Evolutionary conservation across 768 basidiomycete species (phyloP), one percentile per base, ranked within the genome.

Genomic region (Suillus americanus): DNA sequence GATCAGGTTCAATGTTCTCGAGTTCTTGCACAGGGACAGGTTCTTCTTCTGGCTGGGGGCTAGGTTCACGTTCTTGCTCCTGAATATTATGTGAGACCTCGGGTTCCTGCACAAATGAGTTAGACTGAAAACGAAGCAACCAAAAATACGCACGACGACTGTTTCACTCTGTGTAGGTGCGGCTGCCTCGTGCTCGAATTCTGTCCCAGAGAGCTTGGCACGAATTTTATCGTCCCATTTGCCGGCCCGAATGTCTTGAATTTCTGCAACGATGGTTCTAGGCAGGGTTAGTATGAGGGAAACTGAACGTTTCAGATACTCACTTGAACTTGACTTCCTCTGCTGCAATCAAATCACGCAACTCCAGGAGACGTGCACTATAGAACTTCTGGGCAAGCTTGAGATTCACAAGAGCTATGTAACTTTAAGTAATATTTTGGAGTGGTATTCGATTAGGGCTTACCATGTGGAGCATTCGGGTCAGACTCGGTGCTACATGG

Each of bases 291-390:
- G n/a, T 20, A 56, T 40, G 53, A 33, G 62, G n/a, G 30, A 25
- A 41, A 35, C 28, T n/a, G 10, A 8, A 60, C 35, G 18, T 25
- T 20, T 40, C 16, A 28, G 2, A 8, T 48, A 66, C 83, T 33
- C 71, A 90, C 92, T 86, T 92, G 85, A 95, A 97, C 64, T 84
- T 86, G 35, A 77, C 74, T 77, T 97, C 95, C 72, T 95, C 90
- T 1, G 78, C 82, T 38, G 82, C 70, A 46, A 97, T 93, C 51
- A 89, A 81, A n/a, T 80, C 81, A 63, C 86, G 85, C 4, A 97
- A 79, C 69, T 97, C 91, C 20, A 82, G 72, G 43, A 94, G 81
- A 37, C 95, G 89, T 5, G 82, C 81, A 46, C 82, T 76, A 71
- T 92, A 97, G 74, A 88, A 85, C 59, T 82, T 89, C 72, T 91